A percentile compares a stretch with the other conserved stretches of the same genome.
phyloP scores from a whole-genome alignment of 768 basidiomycete species.

The Clitopilus passeckerianus region DNA sequence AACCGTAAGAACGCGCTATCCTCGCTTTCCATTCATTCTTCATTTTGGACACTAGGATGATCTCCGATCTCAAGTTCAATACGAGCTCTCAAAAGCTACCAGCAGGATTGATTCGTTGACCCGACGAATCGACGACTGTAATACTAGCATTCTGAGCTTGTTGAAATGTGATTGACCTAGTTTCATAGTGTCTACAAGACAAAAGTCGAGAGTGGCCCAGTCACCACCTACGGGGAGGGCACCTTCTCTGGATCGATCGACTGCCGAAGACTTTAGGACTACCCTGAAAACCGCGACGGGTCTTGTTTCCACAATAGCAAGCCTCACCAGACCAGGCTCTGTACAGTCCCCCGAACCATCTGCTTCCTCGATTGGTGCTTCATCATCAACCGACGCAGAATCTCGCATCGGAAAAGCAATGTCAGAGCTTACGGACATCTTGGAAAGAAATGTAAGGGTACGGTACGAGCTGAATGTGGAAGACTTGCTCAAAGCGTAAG shows the following conservation, averaged over 20 bases:
- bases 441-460: constrained; percentile 71
- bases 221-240: neutral
- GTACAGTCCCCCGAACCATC: constrained; percentile 29
- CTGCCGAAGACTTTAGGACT: constrained; percentile 68
- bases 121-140: constrained; percentile 52
- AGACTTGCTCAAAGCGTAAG: constrained; percentile 76
- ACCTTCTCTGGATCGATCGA: neutral
- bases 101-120: constrained; percentile 66
- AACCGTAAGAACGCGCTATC: neutral
- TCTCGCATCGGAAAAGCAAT: constrained; percentile 33
- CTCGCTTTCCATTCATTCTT: neutral
- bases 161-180: constrained; percentile 6
- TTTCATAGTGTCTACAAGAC: constrained; percentile 25
- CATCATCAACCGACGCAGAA: constrained; percentile 22
- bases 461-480: constrained; percentile 67
- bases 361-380: constrained; percentile 21
- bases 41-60: constrained; percentile 36
- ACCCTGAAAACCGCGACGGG: constrained; percentile 60
- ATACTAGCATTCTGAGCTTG: constrained; percentile 12
- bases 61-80: constrained; percentile 69
- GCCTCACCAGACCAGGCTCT: constrained; percentile 21
- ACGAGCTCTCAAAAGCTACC: constrained; percentile 72
- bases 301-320: constrained; percentile 51
- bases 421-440: constrained; percentile 55
- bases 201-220: constrained; percentile 15